Evolutionary conservation across 2,329 filamentous ascomycete genomes (phyloP), one percentile per base, ranked within the genome.

Genomic region (Colletotrichum ledebouriae): DNA sequence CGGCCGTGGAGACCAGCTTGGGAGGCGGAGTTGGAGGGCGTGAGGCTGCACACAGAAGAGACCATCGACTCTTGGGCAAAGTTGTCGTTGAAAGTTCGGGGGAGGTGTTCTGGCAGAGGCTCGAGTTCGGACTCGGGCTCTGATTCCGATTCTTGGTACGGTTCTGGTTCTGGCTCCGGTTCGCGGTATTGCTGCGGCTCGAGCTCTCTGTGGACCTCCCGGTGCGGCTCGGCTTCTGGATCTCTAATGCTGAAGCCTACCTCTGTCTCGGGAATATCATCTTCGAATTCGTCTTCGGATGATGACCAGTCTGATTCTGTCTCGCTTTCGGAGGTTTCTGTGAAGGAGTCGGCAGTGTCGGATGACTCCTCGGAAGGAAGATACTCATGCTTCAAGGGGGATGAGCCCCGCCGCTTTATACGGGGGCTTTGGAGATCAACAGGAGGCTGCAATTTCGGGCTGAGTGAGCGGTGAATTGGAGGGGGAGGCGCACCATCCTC

Each of bases 341-440:
- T 82, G 42, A 86, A 81, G 6, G 88, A 88, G 47, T 88, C 87
- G 0, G 89, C 90, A 52, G 87, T 88, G 6, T 88, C 82, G 0
- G 88, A 90, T 0, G 87, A 89, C 55, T 84, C 79, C 58, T 90
- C 88, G 1, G 96, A 98, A 13, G 95, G 95, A 71, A 94, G 91
- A 74, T 98, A 99, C 80, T 99, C 95, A 76, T 98, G 95, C 81
- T 99, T 99, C 57, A 99, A 84, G 0, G 96, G 96, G 1, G 96
- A 99, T 0, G 96, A 98, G 1, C 90, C 92, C 17, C 94, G 89
- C 50, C 94, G 89, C 75, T 91, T 87, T 22, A 88, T 72, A 78
- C 78, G 84, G 71, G 77, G 77, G 72, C 73, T 78, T 74, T 76
- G 80, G 76, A 73, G 78, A 73, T 82, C 90, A 75, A 75, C 83